phyloP scores from a whole-genome alignment of 495 filamentous ascomycete species.

The Durotheca rogersii region DNA sequence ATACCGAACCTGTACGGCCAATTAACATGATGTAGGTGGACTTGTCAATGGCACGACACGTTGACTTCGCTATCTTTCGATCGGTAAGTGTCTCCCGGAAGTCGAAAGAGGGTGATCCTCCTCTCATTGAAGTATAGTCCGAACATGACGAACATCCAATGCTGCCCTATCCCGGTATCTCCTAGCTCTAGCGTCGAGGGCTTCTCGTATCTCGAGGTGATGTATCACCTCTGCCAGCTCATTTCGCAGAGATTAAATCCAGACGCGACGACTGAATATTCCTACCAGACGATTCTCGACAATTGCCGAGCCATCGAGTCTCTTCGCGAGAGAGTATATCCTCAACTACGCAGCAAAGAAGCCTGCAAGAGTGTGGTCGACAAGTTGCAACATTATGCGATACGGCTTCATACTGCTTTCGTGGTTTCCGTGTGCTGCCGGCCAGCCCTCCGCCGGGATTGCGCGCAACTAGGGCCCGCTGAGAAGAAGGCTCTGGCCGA shows the following conservation, averaged over 20 bases:
- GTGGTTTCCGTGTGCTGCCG: constrained; percentile 58
- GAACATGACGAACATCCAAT: constrained; percentile 53
- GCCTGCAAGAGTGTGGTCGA: constrained; percentile 56
- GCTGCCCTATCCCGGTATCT: constrained; percentile 49
- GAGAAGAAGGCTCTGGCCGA: constrained; percentile 53
- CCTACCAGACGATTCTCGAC: constrained; percentile 49
- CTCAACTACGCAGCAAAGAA: constrained; percentile 51
- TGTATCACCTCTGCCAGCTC: constrained; percentile 54
- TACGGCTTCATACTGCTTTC: constrained; percentile 56
- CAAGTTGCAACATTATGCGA: constrained; percentile 55
- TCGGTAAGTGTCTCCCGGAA: constrained; percentile 43
- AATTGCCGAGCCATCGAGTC: constrained; percentile 50
- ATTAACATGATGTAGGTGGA: constrained; percentile 48
- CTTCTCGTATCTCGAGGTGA: constrained; percentile 54
- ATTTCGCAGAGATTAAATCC: constrained; percentile 54
- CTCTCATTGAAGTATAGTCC: too few relatives aligned
- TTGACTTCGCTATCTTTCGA: constrained; percentile 58
- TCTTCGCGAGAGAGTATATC: constrained; percentile 45
- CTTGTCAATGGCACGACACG: constrained; percentile 58
- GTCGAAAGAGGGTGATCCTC: too few relatives aligned
- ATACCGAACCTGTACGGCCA: not conserved
- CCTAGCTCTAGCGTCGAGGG: constrained; percentile 47
- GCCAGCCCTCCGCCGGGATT: constrained; percentile 51
- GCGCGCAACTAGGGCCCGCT: constrained; percentile 36
- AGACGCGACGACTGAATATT: constrained; percentile 46